Conservation (phyloP, 2,329 filamentous ascomycete genomes). For the Zasmidium citrigriseum region DNA sequence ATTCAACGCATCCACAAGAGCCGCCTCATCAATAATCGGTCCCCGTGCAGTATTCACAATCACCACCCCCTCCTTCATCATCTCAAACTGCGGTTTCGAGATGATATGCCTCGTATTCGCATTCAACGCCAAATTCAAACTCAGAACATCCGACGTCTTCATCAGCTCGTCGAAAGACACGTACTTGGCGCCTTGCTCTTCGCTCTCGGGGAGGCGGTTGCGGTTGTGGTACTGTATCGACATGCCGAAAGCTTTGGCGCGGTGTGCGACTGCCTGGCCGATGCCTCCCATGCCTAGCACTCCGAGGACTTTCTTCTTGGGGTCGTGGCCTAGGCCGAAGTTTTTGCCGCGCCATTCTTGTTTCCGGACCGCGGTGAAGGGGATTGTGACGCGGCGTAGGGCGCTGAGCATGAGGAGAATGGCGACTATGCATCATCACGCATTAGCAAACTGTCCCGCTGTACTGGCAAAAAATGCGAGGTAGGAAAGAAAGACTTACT, state of each 20-base stretch:
- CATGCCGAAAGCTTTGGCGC: constrained; percentile 58
- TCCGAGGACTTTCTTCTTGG: constrained; percentile 55
- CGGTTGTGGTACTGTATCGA: constrained; percentile 62
- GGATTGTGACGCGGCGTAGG: constrained; percentile 51
- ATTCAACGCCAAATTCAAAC: constrained; percentile 55
- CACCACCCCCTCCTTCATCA: constrained; percentile 58
- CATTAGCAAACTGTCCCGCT: neutral
- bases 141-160: constrained; percentile 56
- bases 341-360: constrained; percentile 48
- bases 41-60: constrained; percentile 62
- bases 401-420: constrained; percentile 56
- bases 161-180: constrained; percentile 59
- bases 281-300: constrained; percentile 64
- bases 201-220: constrained; percentile 39
- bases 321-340: constrained; percentile 54
- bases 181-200: constrained; percentile 51
- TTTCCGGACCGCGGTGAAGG: constrained; percentile 49
- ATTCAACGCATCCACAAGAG: constrained; percentile 55
- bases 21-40: constrained; percentile 58
- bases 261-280: constrained; percentile 50
- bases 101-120: constrained; percentile 56
- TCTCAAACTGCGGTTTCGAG: constrained; percentile 49
- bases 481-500: constrained; percentile 15
- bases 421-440: constrained; percentile 33
- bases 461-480: too few relatives aligned